Evolutionary conservation across 2,329 filamentous ascomycete genomes (phyloP).

Genomic region (Phaeosphaeria sp.): DNA sequence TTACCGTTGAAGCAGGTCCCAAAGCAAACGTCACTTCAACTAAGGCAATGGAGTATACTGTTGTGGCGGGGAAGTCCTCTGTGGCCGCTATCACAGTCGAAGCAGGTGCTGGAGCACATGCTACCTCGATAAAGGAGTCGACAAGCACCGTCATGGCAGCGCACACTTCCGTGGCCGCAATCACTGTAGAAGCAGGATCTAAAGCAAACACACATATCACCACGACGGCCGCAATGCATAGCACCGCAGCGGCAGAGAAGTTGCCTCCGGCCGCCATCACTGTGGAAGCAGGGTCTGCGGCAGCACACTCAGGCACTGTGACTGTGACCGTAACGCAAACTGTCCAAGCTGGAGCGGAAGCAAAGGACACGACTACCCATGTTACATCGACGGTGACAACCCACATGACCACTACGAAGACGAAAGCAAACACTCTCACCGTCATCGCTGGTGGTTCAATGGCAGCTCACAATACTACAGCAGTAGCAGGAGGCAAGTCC

Average conservation of each 20-base stretch:
- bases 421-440: slow-evolving; percentile 17
- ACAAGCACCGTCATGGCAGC: background rate
- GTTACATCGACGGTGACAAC: slow-evolving; percentile 1
- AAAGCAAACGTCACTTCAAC: background rate
- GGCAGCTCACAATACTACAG: slow-evolving; percentile 9
- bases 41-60: background rate
- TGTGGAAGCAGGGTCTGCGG: background rate
- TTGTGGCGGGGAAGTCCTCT: background rate
- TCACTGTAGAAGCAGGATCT: slow-evolving; percentile 24
- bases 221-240: too few relatives aligned
- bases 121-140: background rate
- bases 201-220: background rate
- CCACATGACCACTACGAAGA: background rate
- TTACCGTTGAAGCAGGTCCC: slow-evolving; percentile 6
- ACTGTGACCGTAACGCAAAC: background rate
- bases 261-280: slow-evolving; percentile 17
- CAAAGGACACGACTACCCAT: background rate
- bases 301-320: background rate
- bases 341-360: slow-evolving; percentile 1
- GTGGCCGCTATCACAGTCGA: background rate
- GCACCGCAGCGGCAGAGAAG: too few relatives aligned
- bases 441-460: slow-evolving; percentile 25
- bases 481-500: background rate
- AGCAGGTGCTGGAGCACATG: background rate
- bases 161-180: slow-evolving; percentile 3